Evolutionary conservation across 495 filamentous ascomycete genomes (phyloP), one percentile per base, ranked within the genome.

Genomic region (Aspergillus campestris): DNA sequence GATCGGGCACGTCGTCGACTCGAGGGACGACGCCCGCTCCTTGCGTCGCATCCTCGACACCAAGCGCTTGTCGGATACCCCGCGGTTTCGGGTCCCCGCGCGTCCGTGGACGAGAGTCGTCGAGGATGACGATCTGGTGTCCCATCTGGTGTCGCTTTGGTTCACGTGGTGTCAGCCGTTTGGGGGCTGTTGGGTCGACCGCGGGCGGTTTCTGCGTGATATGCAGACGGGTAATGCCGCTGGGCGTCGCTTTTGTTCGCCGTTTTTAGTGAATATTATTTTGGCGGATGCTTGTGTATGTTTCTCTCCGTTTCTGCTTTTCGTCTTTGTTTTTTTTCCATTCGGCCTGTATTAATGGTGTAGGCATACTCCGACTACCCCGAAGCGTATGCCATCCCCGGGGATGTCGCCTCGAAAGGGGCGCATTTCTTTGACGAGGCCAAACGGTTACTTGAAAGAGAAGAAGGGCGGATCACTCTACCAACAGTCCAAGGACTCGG

Each of bases 91-190:
- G 8, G 62, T 72, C 0, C 61, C 63, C 3, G 60, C 68, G 3
- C 48, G 34, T 1, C 64, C 66, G 2, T 74, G 71, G 71, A 74
- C 71, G 0, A 54, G 35, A 1, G 56, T 73, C 27, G 58, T 59
- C 3, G 55, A 59, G 15, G 60, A 69, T 38, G 57, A 67, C 31
- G 64, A 60, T 6, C 50, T 74, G 34, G 67, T 74, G 6, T 71
- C 69, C 24, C 60, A 64, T 33, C 53, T 72, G 14, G 45, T 74
- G 0, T 67, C 65, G 34, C 37, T 65, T 9, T 74, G 66, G 55
- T 66, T 74, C 49, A 63, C 64, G 8, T 73, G 67, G 67, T 59
- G 64, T 30, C 62, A 70, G 44, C 58, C 65, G 11, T 69, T 67
- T 30, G 56, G 49, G 28, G 64, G 65, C 41, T 24, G 18, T 24